Percentiles rank a stretch among this genome's conserved stretches.
These are phyloP conservation scores for Fusarium heterosporum DNA, from an alignment of 2,329 filamentous ascomycete genomes.

Conservation along the genomic window DNA sequence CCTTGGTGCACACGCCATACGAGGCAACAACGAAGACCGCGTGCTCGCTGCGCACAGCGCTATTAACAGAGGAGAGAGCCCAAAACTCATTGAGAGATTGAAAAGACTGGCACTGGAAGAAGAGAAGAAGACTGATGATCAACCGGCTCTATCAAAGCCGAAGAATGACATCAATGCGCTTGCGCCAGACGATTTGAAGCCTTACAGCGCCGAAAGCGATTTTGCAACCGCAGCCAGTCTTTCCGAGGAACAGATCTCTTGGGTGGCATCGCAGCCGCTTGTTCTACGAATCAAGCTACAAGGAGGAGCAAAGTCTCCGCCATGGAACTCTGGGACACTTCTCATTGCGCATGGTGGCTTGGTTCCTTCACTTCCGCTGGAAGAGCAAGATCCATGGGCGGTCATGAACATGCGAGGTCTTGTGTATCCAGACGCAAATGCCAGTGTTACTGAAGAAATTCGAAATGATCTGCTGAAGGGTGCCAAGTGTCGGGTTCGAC, in stretches of 20 bases:
- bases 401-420: constrained; percentile 91
- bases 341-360: constrained; percentile 85
- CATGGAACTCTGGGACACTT: constrained; percentile 36
- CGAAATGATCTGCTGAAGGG: constrained; percentile 30
- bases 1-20: constrained; percentile 78
- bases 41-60: constrained; percentile 66
- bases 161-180: neutral
- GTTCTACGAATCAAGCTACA: constrained; percentile 30
- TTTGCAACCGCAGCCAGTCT: constrained; percentile 31
- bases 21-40: constrained; percentile 89
- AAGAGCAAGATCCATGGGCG: constrained; percentile 76
- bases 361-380: constrained; percentile 75
- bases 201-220: constrained; percentile 34
- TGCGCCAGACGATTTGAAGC: constrained; percentile 22
- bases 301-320: neutral
- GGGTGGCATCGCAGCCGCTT: constrained; percentile 28
- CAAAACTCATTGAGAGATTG: neutral
- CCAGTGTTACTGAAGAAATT: constrained; percentile 5
- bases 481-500: constrained; percentile 21
- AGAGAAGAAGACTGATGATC: neutral
- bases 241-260: constrained; percentile 17
- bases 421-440: constrained; percentile 56
- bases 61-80: constrained; percentile 4
- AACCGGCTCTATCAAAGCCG: neutral
- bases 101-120: neutral